Base-by-base conservation (phyloP, 345 rosid genomes). In the Rubroshorea leprosula region DNA sequence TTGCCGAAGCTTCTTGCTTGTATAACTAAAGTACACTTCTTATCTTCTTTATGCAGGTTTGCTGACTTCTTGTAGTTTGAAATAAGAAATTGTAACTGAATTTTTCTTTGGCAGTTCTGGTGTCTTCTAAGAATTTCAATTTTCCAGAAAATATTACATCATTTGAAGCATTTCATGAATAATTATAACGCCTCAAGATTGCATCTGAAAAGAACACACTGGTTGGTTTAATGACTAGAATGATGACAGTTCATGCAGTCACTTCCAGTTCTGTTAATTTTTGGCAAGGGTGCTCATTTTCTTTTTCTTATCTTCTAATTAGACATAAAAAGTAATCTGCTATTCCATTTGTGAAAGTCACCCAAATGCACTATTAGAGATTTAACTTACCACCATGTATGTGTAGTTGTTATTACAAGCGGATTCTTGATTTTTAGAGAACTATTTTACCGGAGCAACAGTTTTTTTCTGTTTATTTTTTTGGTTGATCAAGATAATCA, bases 1-100 rank as follows among this genome's bases (percentile, higher is more conserved):
- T 61, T 57, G 29, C 57, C 65, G 38, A 38, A 63, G 21, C 59
- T n/a, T n/a, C n/a, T n/a, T n/a, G n/a, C n/a, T n/a, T n/a, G n/a
- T n/a, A n/a, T n/a, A n/a, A n/a, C n/a, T n/a, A n/a, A n/a, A n/a
- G n/a, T n/a, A n/a, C n/a, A n/a, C n/a, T n/a, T n/a, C n/a, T n/a
- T n/a, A n/a, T n/a, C n/a, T n/a, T n/a, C n/a, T n/a, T n/a, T n/a
- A n/a, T n/a, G n/a, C n/a, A n/a, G n/a, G n/a, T n/a, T n/a, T n/a
- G n/a, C n/a, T n/a, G n/a, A 47, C 46, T 67, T 47, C 35, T 6
- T 60, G 49, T 64, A 25, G 23, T 55, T 51, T 57, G 22, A 22
- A 16, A 35, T 21, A 27, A 26, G 23, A 23, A 54, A n/a, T 46
- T 10, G 43, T 53, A 19, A 10, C n/a, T n/a, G n/a, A n/a, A 29